Base-by-base conservation (phyloP, 371 early-diverging fungal species). In the Circinella umbellata region DNA sequence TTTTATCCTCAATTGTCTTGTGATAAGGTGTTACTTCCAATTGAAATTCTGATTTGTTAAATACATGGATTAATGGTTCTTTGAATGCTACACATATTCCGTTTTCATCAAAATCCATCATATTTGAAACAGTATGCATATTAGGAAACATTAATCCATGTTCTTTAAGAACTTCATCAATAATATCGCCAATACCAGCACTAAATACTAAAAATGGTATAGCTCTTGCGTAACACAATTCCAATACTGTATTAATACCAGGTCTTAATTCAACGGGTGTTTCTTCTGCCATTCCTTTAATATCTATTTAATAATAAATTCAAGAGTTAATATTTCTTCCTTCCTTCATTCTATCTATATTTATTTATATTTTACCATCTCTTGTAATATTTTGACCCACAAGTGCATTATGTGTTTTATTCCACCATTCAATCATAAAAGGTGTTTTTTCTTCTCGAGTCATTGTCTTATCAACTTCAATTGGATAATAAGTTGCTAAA, bases 391-490 rank as follows among this genome's bases (percentile, higher is more conserved):
- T 76, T 69, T 89, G 81, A 0, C 66, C 73, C 39, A 89, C 69
- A 9, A 91, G 72, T n/a, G 74, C 65, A 10, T 76, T 73, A 62
- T 94, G 92, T n/a, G 89, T 84, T 64, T 81, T 76, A 9, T 73
- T 35, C 92, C 92, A 93, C 94, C 94, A 94, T 42, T 86, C 86
- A 15, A 85, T 75, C 93, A 94, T 94, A 17, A 85, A 85, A 14
- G 83, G 83, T 15, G 83, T 80, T 76, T 92, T 92, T 69, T 90
- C 89, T 57, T 82, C 85, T 60, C 69, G 66, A 4, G 87, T 76
- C 69, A 90, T 70, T 0, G 68, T 78, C 27, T 77, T 75, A 35
- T 83, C 76, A 36, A 92, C 86, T 65, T 94, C 93, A 61, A 92
- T 90, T 1, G 93, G 92, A 72, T 92, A 94, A 79, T 88, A 93